Conservation (phyloP, 169 alveolate species). For the Theileria equi region DNA sequence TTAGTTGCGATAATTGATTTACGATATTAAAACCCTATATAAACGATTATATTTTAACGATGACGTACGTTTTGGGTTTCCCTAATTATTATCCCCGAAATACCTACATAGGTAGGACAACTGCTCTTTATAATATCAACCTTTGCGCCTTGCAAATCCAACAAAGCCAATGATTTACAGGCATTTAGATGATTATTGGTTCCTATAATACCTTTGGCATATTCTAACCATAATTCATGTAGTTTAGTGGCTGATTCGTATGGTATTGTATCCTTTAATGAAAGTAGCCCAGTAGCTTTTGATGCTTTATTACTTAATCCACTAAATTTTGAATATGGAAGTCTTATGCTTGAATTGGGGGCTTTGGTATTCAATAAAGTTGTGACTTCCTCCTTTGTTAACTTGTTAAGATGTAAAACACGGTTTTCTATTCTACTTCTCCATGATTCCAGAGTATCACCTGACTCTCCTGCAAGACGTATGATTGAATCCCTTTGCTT, state of each 20-base stretch:
- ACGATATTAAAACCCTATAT: conserved; percentile 48
- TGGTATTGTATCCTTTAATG: not conserved
- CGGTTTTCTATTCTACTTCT: conserved; percentile 34
- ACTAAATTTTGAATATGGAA: conserved; percentile 36
- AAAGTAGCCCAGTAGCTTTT: conserved; percentile 35
- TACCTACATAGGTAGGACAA: conserved; percentile 56
- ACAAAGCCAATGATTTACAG: conserved; percentile 35
- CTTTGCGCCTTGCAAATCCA: conserved; percentile 57
- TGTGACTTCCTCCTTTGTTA: conserved; percentile 28
- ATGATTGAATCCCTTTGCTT: conserved; percentile 2
- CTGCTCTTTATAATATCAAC: conserved; percentile 25
- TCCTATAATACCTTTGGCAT: conserved; percentile 41
- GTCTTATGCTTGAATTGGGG: conserved; percentile 14
- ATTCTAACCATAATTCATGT: conserved; percentile 45
- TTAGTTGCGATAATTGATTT: conserved; percentile 10
- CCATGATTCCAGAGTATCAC: conserved; percentile 37
- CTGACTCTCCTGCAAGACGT: conserved; percentile 35
- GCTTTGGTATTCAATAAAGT: conserved; percentile 7
- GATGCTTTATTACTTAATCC: conserved; percentile 42
- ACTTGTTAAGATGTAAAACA: conserved; percentile 43
- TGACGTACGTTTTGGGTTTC: conserved; percentile 56
- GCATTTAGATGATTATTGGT: conserved; percentile 12
- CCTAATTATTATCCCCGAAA: conserved; percentile 36
- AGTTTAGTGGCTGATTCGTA: conserved; percentile 37
- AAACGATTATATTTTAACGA: not conserved